These are phyloP conservation scores for Phytophthora lateralis DNA, from an alignment of 352 stramenopile species.

Conservation along the genomic window DNA sequence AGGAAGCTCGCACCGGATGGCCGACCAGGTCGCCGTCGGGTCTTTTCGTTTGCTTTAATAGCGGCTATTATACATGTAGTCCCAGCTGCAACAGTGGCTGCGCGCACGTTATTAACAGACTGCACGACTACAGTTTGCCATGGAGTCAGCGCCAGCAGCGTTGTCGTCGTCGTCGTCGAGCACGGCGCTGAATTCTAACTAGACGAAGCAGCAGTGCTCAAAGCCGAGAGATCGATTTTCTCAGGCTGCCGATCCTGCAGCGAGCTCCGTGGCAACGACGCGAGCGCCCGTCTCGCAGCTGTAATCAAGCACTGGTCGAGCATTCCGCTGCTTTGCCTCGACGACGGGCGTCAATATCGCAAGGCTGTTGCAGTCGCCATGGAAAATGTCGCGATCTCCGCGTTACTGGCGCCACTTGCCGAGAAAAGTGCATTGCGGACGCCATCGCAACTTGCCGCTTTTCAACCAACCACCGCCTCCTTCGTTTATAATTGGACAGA, in stretches of 20 bases:
- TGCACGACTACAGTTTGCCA: neutral
- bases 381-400: slow-evolving; percentile 8
- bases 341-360: slow-evolving; percentile 9
- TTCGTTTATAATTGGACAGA: slow-evolving; percentile 7
- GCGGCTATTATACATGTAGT: no score
- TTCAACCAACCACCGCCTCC: slow-evolving; percentile 9
- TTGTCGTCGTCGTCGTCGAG: slow-evolving; percentile 3
- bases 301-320: slow-evolving; percentile 9
- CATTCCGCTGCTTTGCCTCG: neutral
- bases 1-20: neutral
- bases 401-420: slow-evolving; percentile 19
- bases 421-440: slow-evolving; percentile 12
- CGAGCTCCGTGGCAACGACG: slow-evolving; percentile 1
- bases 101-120: neutral
- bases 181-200: slow-evolving; percentile 3
- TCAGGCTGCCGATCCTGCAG: slow-evolving; percentile 20
- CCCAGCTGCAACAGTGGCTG: slow-evolving; percentile 6
- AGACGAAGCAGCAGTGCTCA: slow-evolving; percentile 19
- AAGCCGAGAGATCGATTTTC: slow-evolving; percentile 27
- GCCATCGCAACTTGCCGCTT: neutral
- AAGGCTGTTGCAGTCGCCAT: slow-evolving; percentile 3
- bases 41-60: neutral
- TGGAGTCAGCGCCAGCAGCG: slow-evolving; percentile 13
- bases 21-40: neutral
- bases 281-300: slow-evolving; percentile 3